Evolutionary conservation across 2,329 filamentous ascomycete genomes (phyloP), one percentile per base, ranked within the genome.

Genomic region (Pseudogymnoascus pannorum): DNA sequence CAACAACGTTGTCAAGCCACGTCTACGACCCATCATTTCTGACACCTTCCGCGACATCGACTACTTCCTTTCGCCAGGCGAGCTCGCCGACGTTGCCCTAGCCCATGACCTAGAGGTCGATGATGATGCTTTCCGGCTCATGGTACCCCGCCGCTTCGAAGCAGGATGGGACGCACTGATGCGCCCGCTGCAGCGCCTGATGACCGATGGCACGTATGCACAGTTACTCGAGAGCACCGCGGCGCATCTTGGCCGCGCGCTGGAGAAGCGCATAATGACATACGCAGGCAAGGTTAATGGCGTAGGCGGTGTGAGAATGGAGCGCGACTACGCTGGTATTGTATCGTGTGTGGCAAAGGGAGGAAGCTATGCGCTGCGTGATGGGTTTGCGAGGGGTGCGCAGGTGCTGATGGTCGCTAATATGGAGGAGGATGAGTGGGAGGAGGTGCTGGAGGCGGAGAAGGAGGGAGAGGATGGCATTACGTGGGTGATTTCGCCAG

Each of bases 371-470:
- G 83, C 83, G 1, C 82, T 94, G 35, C 80, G 91, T 31, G 92
- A 96, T 70, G 75, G 83, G 2, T 96, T 97, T 76, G 80, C 82
- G 26, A 84, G 87, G 69, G 89, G 89, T 62, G 81, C 82, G 63
- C 91, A 97, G 79, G 87, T 96, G 68, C 84, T 89, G 62, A 85
- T 95, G 79, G 85, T 96, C 14, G 86, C 93, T 72, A 93, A 92
- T 68, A 95, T 97, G 91, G 92, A 97, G 72, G 90, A 94, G 33
- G 92, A 97, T 62, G 93, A 97, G 75, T 96, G 92, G 89, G 89
- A 93, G 57, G 91, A 94, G 73, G 74, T 92, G 40, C 75, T 78
- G 31, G 79, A 77, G 35, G 75, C 74, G 33, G 72, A 75, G 57
- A 71, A 72, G 61, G 79, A 83, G 60, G 75, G 79, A 12, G 82